phyloP scores from a whole-genome alignment of 768 basidiomycete genomes.

The Russula lepida region DNA sequence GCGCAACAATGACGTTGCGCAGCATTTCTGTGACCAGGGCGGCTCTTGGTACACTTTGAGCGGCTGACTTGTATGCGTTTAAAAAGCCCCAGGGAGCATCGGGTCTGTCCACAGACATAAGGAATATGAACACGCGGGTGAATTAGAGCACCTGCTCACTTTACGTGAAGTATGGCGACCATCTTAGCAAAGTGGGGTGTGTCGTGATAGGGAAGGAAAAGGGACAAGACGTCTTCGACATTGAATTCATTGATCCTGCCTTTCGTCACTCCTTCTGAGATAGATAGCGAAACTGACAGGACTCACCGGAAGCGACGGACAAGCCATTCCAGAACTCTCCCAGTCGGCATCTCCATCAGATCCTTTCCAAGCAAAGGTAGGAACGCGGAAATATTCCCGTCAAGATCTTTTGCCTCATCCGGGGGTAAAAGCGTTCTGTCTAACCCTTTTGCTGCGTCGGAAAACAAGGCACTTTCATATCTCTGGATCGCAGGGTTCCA shows the following conservation, averaged over 20 bases:
- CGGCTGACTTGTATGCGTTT: conserved; percentile 65
- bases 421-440: conserved; percentile 72
- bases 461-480: conserved; percentile 71
- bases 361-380: conserved; percentile 68
- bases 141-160: conserved; percentile 36
- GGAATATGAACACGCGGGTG: background rate
- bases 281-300: background rate
- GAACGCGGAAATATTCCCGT: conserved; percentile 52
- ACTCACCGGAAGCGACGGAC: conserved; percentile 83
- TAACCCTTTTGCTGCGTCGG: conserved; percentile 59
- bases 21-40: conserved; percentile 74
- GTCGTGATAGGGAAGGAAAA: conserved; percentile 93
- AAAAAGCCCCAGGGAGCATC: conserved; percentile 63
- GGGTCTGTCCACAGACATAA: conserved; percentile 33
- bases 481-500: conserved; percentile 49
- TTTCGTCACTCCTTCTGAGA: background rate
- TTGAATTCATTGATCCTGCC: conserved; percentile 90
- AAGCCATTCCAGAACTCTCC: conserved; percentile 89
- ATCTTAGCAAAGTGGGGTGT: conserved; percentile 92
- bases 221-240: conserved; percentile 59
- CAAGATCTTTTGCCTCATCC: conserved; percentile 56
- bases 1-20: conserved; percentile 58
- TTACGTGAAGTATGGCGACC: conserved; percentile 74
- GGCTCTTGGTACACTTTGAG: conserved; percentile 62
- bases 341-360: conserved; percentile 71